Base-by-base conservation (phyloP, 805 yeast genomes). In the Priceomyces castillae region DNA sequence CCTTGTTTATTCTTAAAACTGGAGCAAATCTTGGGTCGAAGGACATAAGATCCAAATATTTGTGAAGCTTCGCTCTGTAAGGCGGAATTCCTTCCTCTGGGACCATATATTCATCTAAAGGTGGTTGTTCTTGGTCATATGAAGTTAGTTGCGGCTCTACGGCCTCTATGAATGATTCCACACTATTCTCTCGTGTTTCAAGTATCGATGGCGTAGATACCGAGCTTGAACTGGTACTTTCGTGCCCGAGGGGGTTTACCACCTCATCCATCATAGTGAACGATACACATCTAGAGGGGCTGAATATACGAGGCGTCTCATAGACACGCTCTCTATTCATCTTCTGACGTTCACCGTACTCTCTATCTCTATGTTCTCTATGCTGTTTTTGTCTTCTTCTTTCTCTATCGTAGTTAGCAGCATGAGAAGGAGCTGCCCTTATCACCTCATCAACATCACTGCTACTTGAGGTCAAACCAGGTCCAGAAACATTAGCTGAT, bases 1-100 rank as follows among this genome's bases (percentile, higher is more conserved):
- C 25, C 19, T 50, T 47, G 40, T 61, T 61, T 15, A 59, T 48
- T 30, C 66, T 34, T 17, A 61, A 41, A 7, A 59, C 53, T 2
- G 64, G 65, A 2, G 50, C 41, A 40, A 58, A 58, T 34, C 64
- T 43, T 2, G 64, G 55, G 40, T 61, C 66, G 45, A 58, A 59
- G 3, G 65, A 59, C 12, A 61, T 39, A 12, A 59, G 31, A 41
- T 61, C 66, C 11, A 54, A 45, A 40, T 53, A 51, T 31, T 57
- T 52, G 40, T 59, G 64, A 4, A 59, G 49, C 16, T 47, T 49
- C 14, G 51, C 58, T 18, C 54, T 50, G 37, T 59, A 59, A 4
- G 66, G 60, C 6, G 66, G 66, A 14, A 55, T 43, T 37, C 51
- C 58, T 15, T 48, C 51, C 34, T 54, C 61, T 2, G 18, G 34